Percentiles rank a stretch among this genome's conserved stretches.
Conservation (phyloP, 352 stramenopile species). For the Pythium rishiriense region DNA sequence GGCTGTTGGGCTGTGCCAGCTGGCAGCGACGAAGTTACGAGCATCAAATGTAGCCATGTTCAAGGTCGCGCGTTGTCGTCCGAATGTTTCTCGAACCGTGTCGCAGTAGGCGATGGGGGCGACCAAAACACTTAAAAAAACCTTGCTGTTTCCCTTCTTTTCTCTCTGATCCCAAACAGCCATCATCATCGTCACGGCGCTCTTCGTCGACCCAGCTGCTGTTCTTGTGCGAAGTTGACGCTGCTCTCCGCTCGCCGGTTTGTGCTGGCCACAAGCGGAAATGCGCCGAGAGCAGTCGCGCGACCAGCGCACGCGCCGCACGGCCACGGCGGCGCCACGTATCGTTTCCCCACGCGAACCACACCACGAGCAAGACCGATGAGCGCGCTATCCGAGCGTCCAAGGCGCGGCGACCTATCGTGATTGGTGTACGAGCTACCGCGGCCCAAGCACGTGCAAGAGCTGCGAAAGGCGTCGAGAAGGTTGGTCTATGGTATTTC, state of each 20-base stretch:
- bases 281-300: slow-evolving; percentile 12
- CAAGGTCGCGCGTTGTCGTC: not conserved
- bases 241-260: slow-evolving; percentile 1
- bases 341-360: slow-evolving; percentile 7
- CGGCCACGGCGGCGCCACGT: not conserved
- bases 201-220: not conserved
- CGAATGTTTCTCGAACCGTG: slow-evolving; percentile 18
- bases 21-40: not conserved
- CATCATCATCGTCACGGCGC: not conserved
- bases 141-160: slow-evolving; percentile 4
- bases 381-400: not conserved
- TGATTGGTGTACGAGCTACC: not conserved
- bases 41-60: slow-evolving; percentile 20
- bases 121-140: slow-evolving; percentile 18
- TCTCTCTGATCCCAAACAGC: not conserved
- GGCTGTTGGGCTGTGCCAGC: not conserved
- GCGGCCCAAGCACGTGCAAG: not conserved
- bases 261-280: slow-evolving; percentile 22
- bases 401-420: not conserved
- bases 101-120: slow-evolving; percentile 3
- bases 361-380: not conserved
- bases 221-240: slow-evolving; percentile 4
- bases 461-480: not conserved
- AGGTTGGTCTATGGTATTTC: slow-evolving; percentile 14
- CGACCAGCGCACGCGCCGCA: not conserved